phyloP scores from a whole-genome alignment of 2,329 filamentous ascomycete genomes.

The Aaosphaeria pasadenensis region DNA sequence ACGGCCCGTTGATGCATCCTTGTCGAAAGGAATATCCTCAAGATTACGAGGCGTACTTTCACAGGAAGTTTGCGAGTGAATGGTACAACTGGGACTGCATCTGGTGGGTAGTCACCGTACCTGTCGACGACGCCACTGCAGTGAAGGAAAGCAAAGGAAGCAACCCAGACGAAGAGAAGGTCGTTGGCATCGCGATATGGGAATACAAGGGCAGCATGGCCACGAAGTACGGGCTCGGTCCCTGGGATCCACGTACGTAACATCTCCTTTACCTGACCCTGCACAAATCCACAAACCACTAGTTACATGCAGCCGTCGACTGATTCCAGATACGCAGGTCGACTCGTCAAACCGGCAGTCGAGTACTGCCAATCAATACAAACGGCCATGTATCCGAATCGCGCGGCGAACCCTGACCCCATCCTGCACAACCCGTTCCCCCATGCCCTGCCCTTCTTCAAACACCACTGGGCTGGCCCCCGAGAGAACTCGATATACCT shows the following conservation, averaged over 20 bases:
- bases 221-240: neutral
- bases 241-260: neutral
- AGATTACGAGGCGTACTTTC: conserved; percentile 6
- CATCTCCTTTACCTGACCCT: neutral
- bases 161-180: neutral
- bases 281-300: neutral
- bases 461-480: conserved; percentile 5
- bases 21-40: conserved; percentile 4
- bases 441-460: conserved; percentile 3
- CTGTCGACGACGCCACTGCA: neutral
- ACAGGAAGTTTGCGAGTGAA: neutral
- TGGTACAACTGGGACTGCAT: conserved; percentile 6
- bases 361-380: neutral
- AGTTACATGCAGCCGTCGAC: neutral
- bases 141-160: no score
- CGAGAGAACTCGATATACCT: conserved; percentile 36
- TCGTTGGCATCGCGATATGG: conserved; percentile 7
- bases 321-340: no score
- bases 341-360: no score
- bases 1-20: conserved; percentile 10
- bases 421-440: neutral
- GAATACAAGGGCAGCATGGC: neutral
- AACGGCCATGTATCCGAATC: conserved; percentile 2
- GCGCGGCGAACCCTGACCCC: conserved; percentile 5
- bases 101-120: conserved; percentile 1